Evolutionary conservation across 345 rosid genomes (phyloP), one percentile per base, ranked within the genome.

Genomic region (Mercurialis annua): DNA sequence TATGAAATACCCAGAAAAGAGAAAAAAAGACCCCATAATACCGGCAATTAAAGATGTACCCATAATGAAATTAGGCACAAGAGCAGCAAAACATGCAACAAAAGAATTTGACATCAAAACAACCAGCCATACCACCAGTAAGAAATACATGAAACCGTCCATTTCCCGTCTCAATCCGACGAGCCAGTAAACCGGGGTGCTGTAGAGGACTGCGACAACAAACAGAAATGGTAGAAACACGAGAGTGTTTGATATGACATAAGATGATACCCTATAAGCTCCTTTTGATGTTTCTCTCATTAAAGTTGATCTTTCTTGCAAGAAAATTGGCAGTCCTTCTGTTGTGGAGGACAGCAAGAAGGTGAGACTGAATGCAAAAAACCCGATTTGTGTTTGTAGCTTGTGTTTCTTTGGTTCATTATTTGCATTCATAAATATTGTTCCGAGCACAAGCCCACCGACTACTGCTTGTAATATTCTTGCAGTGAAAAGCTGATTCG

Each of bases 1-100:
- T 69, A 73, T 69, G 64, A 77, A 77, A 55, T 77, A 77, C 31
- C 81, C 81, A 24, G 81, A 77, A 42, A 77, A 73, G 43, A 77
- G 81, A 62, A 69, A 77, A 21, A 54, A 73, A 2, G 77, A 66
- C 12, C 77, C 81, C 75, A 73, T 62, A 2, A 77, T 23, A 24
- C 75, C 71, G 7, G 77, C 77, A 30, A 69, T 77, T 43, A 77
- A 5, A 55, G 72, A 69, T 43, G 70, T 73, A 21, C 75, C 77
- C 69, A 66, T 55, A 31, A 77, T 73, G 71, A 60, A 77, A 61
- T 77, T 68, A 33, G 77, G 77, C 43, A 65, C 77, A 2, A 77
- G 74, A 65, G 72, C 81, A 60, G 72, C 69, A 36, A 73, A 73
- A 62, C 77, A 69, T 55, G 68, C 74, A 55, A 77, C 77, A 30